Percentiles rank a stretch among this genome's conserved stretches.
Evolutionary conservation across 805 yeast genomes (phyloP).

Genomic region (Saccharomyces eubayanus): DNA sequence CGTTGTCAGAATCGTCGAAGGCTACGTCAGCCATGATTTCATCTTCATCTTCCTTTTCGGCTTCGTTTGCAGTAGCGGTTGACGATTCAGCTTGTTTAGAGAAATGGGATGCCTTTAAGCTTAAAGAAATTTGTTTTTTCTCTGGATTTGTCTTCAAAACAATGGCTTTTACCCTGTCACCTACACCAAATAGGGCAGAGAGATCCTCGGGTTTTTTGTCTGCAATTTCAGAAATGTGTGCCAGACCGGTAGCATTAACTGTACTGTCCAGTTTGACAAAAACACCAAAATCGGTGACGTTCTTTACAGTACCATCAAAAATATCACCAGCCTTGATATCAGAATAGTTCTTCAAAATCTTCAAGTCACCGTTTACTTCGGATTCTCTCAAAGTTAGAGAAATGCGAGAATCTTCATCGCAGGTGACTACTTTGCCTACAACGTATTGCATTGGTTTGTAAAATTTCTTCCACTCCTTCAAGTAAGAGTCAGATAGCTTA

Average conservation of each 20-base stretch:
- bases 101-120: constrained; percentile 93
- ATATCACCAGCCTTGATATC: constrained; percentile 65
- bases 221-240: constrained; percentile 79
- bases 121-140: constrained; percentile 74
- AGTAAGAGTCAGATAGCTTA: constrained; percentile 70
- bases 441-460: constrained; percentile 67
- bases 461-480: constrained; percentile 82
- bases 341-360: constrained; percentile 49
- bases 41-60: constrained; percentile 27
- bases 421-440: constrained; percentile 58
- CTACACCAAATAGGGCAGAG: constrained; percentile 65
- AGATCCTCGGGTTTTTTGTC: constrained; percentile 54
- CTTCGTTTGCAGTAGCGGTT: constrained; percentile 21
- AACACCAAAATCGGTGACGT: constrained; percentile 82
- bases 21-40: constrained; percentile 29
- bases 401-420: constrained; percentile 55
- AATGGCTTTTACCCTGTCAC: constrained; percentile 85
- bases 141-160: constrained; percentile 52
- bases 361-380: constrained; percentile 64
- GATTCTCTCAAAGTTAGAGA: constrained; percentile 74
- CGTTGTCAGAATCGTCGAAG: constrained; percentile 10
- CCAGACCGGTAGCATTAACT: constrained; percentile 69
- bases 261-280: constrained; percentile 76
- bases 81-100: constrained; percentile 28
- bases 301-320: constrained; percentile 68